Evolutionary conservation across 2,329 filamentous ascomycete genomes (phyloP).

Genomic region (Achaetomium macrosporum): DNA sequence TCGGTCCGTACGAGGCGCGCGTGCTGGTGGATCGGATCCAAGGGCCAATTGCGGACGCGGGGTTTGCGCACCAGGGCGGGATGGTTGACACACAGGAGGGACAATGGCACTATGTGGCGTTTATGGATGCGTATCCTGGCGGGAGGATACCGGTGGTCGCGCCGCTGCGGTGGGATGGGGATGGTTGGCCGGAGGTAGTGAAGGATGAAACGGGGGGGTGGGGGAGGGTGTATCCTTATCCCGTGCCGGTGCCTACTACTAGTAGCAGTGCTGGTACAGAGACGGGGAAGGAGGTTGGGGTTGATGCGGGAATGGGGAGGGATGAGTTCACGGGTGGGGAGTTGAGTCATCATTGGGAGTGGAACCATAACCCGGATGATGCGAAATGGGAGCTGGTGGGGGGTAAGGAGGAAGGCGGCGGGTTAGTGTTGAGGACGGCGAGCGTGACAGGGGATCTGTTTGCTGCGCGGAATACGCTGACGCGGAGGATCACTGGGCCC

Average conservation of each 20-base stretch:
- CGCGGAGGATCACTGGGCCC: slow-evolving; percentile 41
- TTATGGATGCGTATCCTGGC: slow-evolving; percentile 49
- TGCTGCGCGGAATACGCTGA: slow-evolving; percentile 41
- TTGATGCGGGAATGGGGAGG: slow-evolving; percentile 30
- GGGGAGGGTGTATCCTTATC: slow-evolving; percentile 42
- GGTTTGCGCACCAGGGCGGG: slow-evolving; percentile 49
- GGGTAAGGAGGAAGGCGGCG: slow-evolving; percentile 30
- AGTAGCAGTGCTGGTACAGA: slow-evolving; percentile 27
- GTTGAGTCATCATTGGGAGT: slow-evolving; percentile 49
- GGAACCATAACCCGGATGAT: slow-evolving; percentile 57
- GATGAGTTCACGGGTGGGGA: slow-evolving; percentile 41
- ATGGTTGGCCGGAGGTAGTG: slow-evolving; percentile 46
- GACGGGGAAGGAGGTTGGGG: too few relatives aligned
- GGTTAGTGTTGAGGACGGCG: slow-evolving; percentile 41
- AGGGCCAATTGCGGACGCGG: slow-evolving; percentile 40
- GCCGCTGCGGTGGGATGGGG: slow-evolving; percentile 45
- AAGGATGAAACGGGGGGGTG: slow-evolving; percentile 36
- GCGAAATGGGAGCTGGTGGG: slow-evolving; percentile 32
- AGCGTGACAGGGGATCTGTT: slow-evolving; percentile 48
- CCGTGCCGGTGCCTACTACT: slow-evolving; percentile 29
- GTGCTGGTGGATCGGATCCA: slow-evolving; percentile 38
- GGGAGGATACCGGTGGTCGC: slow-evolving; percentile 55
- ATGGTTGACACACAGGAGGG: slow-evolving; percentile 46
- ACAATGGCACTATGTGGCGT: slow-evolving; percentile 55
- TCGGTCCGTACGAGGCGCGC: slow-evolving; percentile 46